Conservation (phyloP, 1,284 basidiomycete species). For the Gomphus sp. region DNA sequence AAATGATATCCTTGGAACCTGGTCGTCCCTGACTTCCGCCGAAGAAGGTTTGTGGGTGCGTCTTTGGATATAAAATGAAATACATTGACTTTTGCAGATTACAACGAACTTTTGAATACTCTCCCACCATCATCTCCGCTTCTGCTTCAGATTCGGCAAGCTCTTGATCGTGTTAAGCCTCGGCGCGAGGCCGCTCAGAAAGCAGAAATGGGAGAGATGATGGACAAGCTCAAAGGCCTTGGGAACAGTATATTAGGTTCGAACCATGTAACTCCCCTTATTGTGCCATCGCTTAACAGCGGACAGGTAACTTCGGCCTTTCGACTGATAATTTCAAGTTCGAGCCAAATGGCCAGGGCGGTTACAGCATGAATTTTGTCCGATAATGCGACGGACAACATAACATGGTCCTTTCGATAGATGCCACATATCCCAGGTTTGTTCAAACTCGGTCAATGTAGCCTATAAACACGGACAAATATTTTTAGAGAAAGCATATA, state of each 20-base stretch:
- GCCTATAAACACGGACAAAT: too few species aligned
- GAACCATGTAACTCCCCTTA: conserved; percentile 12
- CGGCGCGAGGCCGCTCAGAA: conserved; percentile 72
- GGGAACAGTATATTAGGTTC: conserved; percentile 87
- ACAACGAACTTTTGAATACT: conserved; percentile 56
- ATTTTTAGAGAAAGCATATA: too few species aligned
- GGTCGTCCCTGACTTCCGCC: conserved; percentile 74
- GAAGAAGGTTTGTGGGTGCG: conserved; percentile 61
- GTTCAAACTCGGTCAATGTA: too few species aligned
- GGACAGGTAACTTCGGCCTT: conserved; percentile 71
- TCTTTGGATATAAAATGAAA: neutral
- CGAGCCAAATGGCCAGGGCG: conserved; percentile 83
- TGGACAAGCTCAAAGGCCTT: conserved; percentile 86
- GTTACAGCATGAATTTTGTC: conserved; percentile 87
- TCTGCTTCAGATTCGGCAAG: conserved; percentile 34
- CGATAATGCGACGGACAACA: conserved; percentile 20
- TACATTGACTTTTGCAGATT: conserved; percentile 44
- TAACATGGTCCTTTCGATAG: neutral
- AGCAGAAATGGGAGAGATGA: conserved; percentile 86
- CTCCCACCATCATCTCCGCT: conserved; percentile 51
- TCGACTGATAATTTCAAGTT: conserved; percentile 95
- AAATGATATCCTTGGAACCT: conserved; percentile 73
- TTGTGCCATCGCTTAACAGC: neutral
- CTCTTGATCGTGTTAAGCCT: conserved; percentile 50
- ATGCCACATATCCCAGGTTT: too few species aligned